Percentiles rank a stretch among this genome's conserved stretches.
phyloP scores from a whole-genome alignment of 306 rosid species.

The Lablab purpureus region DNA sequence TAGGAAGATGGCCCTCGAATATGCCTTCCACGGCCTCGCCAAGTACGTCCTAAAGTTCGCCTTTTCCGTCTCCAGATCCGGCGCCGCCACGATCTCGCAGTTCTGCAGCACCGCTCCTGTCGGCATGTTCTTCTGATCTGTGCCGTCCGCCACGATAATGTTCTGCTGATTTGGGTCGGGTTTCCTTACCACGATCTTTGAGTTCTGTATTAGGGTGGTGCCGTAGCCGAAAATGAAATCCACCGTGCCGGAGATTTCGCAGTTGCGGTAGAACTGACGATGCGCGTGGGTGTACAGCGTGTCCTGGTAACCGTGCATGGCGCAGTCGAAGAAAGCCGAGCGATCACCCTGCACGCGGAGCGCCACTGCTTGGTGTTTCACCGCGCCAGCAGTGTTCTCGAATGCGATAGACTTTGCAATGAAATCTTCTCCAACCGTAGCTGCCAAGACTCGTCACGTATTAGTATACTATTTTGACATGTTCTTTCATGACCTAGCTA shows the following conservation, averaged over 20 bases:
- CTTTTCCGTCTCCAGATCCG: slow-evolving; percentile 39
- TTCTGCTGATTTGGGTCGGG: slow-evolving; percentile 56
- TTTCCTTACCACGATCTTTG: slow-evolving; percentile 57
- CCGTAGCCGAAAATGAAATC: slow-evolving; percentile 82
- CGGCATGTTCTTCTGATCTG: slow-evolving; percentile 36
- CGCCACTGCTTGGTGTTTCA: slow-evolving; percentile 84
- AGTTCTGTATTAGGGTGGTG: slow-evolving; percentile 59
- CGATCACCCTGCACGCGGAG: slow-evolving; percentile 65
- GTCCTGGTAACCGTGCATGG: slow-evolving; percentile 74
- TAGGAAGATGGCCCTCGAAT: slow-evolving; percentile 63
- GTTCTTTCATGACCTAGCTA: no score
- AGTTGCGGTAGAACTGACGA: slow-evolving; percentile 79
- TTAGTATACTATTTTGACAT: no score
- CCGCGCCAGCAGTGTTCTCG: slow-evolving; percentile 74
- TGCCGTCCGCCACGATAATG: slow-evolving; percentile 70
- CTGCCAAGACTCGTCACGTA: slow-evolving; percentile 28
- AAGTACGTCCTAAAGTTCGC: slow-evolving; percentile 54
- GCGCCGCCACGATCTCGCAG: slow-evolving; percentile 62
- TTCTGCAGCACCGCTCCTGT: slow-evolving; percentile 72
- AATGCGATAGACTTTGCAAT: slow-evolving; percentile 65
- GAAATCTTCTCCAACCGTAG: slow-evolving; percentile 51
- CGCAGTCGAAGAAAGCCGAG: slow-evolving; percentile 65
- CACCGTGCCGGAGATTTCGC: slow-evolving; percentile 77
- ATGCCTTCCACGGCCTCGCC: slow-evolving; percentile 84
- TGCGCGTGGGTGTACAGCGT: slow-evolving; percentile 64